These are phyloP conservation scores for Gloeopeniophorella convolvens DNA, from an alignment of 768 basidiomycete species.

Conservation along the genomic window DNA sequence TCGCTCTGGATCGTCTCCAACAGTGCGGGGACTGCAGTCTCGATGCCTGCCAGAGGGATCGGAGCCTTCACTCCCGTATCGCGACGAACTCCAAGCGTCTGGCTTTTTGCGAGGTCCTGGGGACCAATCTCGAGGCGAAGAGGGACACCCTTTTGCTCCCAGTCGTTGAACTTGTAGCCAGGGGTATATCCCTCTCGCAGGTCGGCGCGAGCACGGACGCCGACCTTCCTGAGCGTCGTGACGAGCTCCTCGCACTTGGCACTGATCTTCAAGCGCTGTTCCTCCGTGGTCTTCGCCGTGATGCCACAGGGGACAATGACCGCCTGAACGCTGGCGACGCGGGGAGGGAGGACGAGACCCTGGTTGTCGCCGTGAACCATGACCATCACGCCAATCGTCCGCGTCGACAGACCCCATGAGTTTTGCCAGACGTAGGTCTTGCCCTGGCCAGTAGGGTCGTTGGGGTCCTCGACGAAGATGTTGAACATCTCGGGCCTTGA, in stretches of 20 bases:
- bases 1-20: conserved; percentile 84
- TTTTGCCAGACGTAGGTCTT: conserved; percentile 95
- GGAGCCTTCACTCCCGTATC: conserved; percentile 59
- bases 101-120: conserved; percentile 75
- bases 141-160: conserved; percentile 99
- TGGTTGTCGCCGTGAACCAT: conserved; percentile 99
- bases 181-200: conserved; percentile 94
- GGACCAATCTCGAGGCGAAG: conserved; percentile 97
- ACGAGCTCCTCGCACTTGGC: conserved; percentile 75
- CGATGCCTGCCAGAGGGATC: conserved; percentile 44
- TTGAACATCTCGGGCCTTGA: conserved; percentile 96
- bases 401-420: conserved; percentile 96
- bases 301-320: conserved; percentile 92
- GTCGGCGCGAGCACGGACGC: conserved; percentile 83
- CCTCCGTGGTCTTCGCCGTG: conserved; percentile 73
- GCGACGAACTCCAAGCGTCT: conserved; percentile 81
- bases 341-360: conserved; percentile 93
- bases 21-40: conserved; percentile 47
- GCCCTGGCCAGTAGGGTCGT: conserved; percentile 53
- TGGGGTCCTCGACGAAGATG: conserved; percentile 93
- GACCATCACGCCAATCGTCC: conserved; percentile 97
- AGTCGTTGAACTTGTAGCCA: conserved; percentile 98
- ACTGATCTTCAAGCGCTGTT: conserved; percentile 63
- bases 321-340: conserved; percentile 89
- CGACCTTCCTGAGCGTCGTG: conserved; percentile 60